Evolutionary conservation across 176 grass and related monocot species (phyloP), one percentile per base, ranked within the genome.

Genomic region (Puccinellia tenuiflora): DNA sequence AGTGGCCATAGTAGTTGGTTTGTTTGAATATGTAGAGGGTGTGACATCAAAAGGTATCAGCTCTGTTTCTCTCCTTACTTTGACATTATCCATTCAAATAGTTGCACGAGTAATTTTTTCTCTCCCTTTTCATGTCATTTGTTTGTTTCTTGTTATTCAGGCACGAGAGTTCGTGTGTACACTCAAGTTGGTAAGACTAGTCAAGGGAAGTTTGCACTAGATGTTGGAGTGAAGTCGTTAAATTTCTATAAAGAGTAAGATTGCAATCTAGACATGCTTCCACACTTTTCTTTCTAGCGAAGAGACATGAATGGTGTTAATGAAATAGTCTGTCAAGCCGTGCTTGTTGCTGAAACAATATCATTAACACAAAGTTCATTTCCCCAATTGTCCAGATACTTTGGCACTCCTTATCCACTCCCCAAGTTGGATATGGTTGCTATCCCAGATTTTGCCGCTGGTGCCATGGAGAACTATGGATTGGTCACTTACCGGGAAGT

Each of bases 381-480:
- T 46, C 37, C 14, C 34, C 51, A 37, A 21, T 52, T 38, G 39
- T 85, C 43, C 85, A 98, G 96, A 78, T 98, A 98, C 84, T 95
- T 98, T 88, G 85, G 66, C n/a, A 88, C 90, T 42, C 88, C 88
- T 68, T 98, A 92, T 87, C 88, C 96, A 20, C 96, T 98, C 75
- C n/a, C 90, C 38, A 98, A 98, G 71, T 79, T 98, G 90, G 96
- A 98, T 88, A 98, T 95, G 96, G 83, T 93, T 63, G 92, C 86
- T 40, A 93, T 98, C 62, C 92, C 92, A 75, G 91, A 98, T 91
- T 95, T 98, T 88, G 86, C 92, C 73, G 43, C 85, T 54, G 89
- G 96, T 68, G 96, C 96, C 45, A 98, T 98, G 92, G 96, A 98
- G 75, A 98, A 98, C 88, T 98, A 87, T 37, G 96, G 96, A 75